These are phyloP conservation scores for Lactifluus subvellereus DNA, from an alignment of 768 basidiomycete species.

Conservation along the genomic window DNA sequence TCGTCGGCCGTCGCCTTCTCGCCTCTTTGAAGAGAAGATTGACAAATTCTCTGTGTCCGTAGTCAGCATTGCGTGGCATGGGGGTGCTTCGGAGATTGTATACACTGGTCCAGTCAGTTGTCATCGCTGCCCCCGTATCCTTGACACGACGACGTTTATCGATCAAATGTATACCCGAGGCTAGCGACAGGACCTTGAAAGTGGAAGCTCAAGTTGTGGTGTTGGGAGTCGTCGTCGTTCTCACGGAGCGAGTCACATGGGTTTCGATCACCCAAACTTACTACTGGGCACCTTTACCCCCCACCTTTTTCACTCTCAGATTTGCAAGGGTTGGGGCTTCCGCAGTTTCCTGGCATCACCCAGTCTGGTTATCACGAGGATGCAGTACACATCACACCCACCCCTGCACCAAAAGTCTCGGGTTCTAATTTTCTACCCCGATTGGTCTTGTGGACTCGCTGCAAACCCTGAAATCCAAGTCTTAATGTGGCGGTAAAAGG, in stretches of 20 bases:
- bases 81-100: neutral
- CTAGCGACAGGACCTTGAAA: neutral
- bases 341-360: neutral
- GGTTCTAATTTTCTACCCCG: neutral
- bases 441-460: neutral
- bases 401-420: neutral
- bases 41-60: neutral
- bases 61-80: neutral
- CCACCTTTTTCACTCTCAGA: neutral
- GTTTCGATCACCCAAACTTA: neutral
- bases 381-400: neutral
- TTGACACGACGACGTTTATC: neutral
- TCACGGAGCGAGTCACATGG: neutral
- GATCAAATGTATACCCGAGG: neutral
- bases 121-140: conserved; percentile 3
- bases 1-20: neutral
- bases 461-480: neutral
- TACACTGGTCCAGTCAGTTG: neutral
- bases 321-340: neutral
- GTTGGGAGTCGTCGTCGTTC: neutral
- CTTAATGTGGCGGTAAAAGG: neutral
- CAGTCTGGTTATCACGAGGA: conserved; percentile 7
- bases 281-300: neutral
- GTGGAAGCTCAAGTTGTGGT: neutral
- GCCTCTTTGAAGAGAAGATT: neutral